Percentiles rank a stretch among this genome's conserved stretches.
Conservation (phyloP, 495 filamentous ascomycete species). For the Podospora pseudopauciseta region DNA sequence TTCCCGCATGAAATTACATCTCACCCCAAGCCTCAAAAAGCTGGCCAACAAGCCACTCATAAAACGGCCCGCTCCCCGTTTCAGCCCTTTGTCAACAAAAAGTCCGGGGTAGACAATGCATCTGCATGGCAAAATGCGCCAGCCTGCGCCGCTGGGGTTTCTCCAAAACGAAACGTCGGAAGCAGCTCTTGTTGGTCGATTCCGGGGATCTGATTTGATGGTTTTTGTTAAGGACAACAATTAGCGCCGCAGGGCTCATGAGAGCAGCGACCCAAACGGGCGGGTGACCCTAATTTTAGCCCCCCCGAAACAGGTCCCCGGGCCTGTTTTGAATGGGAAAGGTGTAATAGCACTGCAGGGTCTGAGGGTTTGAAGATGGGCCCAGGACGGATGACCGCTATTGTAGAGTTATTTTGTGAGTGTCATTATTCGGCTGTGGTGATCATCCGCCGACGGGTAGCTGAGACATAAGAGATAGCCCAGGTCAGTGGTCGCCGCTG, state of each 20-base stretch:
- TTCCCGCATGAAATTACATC: not conserved
- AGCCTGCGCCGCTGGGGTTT: not conserved
- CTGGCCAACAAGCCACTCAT: not conserved
- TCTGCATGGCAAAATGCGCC: not conserved
- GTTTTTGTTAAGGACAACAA: not conserved
- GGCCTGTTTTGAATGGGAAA: not conserved
- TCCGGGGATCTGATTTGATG: not conserved
- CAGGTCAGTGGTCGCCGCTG: conserved; percentile 8
- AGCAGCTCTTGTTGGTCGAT: conserved; percentile 11
- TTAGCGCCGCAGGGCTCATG: conserved; percentile 13
- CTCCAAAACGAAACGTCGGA: not conserved
- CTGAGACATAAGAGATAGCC: conserved; percentile 15
- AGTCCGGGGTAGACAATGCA: not conserved
- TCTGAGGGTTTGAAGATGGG: not conserved
- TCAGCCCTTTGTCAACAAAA: not conserved
- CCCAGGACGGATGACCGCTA: not conserved
- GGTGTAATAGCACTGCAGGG: not conserved
- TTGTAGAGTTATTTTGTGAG: not conserved
- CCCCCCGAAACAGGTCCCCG: conserved; percentile 13
- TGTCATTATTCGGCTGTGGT: not conserved
- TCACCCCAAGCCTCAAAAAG: not conserved
- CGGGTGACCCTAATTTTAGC: conserved; percentile 22
- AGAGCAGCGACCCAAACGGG: conserved; percentile 10
- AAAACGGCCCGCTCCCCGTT: not conserved
- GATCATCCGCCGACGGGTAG: not conserved